A percentile compares a stretch with the other conserved stretches of the same genome.
These are phyloP conservation scores for Microdochium nivale DNA, from an alignment of 2,329 filamentous ascomycete genomes.

Conservation along the genomic window DNA sequence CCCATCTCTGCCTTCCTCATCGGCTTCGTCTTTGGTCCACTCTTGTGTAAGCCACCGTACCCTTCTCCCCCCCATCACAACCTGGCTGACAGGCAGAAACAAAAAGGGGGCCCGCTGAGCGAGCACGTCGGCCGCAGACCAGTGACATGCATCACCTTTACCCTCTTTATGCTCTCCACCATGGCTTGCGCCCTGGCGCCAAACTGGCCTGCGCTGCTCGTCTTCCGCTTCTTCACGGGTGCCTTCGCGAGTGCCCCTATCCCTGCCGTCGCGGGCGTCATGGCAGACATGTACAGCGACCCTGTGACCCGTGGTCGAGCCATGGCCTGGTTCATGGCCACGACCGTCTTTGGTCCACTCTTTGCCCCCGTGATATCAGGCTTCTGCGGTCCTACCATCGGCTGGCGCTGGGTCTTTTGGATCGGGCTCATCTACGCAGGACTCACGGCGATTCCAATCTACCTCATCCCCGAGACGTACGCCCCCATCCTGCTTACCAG, in stretches of 20 bases:
- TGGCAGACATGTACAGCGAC: conserved; percentile 58
- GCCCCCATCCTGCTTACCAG: conserved; percentile 47
- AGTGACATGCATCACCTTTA: conserved; percentile 35
- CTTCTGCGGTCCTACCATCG: conserved; percentile 46
- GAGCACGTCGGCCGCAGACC: conserved; percentile 53
- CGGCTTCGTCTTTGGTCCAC: conserved; percentile 49
- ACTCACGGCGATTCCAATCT: conserved; percentile 46
- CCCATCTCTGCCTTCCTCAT: conserved; percentile 57
- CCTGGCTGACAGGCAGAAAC: not conserved
- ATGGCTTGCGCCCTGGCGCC: conserved; percentile 48
- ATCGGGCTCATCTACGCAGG: conserved; percentile 61
- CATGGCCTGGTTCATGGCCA: conserved; percentile 57
- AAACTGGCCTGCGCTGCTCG: conserved; percentile 40
- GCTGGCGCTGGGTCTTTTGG: conserved; percentile 66
- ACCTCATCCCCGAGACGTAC: conserved; percentile 59
- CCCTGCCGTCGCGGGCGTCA: conserved; percentile 52
- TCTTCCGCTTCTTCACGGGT: conserved; percentile 46
- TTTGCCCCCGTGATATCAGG: conserved; percentile 57
- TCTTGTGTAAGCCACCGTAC: conserved; percentile 12
- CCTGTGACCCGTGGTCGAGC: conserved; percentile 46
- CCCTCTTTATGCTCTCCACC: conserved; percentile 39
- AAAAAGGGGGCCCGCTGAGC: conserved; percentile 54
- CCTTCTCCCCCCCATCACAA: not conserved
- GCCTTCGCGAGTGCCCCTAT: conserved; percentile 50
- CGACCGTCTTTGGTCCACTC: conserved; percentile 59